phyloP scores from a whole-genome alignment of 306 rosid genomes.

The Casuarina equisetifolia region DNA sequence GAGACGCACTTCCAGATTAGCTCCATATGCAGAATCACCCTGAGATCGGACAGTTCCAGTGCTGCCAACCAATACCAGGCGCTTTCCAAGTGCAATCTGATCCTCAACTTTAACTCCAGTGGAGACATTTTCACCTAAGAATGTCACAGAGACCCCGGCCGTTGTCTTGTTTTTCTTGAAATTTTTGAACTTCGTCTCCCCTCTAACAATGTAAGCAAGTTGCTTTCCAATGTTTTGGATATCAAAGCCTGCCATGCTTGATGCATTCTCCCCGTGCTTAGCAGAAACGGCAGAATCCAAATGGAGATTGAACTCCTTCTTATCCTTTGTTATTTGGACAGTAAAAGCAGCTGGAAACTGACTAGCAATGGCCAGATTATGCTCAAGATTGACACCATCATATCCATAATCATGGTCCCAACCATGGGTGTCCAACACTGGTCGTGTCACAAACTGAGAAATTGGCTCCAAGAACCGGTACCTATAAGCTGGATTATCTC shows the following conservation, averaged over 20 bases:
- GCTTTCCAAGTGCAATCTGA: conserved; percentile 85
- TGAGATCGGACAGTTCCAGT: conserved; percentile 81
- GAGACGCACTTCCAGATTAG: conserved; percentile 85
- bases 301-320: conserved; percentile 91
- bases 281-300: conserved; percentile 91
- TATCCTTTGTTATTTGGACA: conserved; percentile 93
- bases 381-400: conserved; percentile 92
- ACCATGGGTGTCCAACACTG: conserved; percentile 88
- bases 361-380: conserved; percentile 61
- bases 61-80: conserved; percentile 76
- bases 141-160: conserved; percentile 82
- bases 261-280: conserved; percentile 83
- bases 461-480: conserved; percentile 97
- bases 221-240: conserved; percentile 69
- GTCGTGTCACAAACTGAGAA: conserved; percentile 90
- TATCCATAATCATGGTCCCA: conserved; percentile 99
- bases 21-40: conserved; percentile 83
- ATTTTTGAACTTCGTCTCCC: conserved; percentile 83
- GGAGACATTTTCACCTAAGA: conserved; percentile 82
- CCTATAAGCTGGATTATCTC: conserved; percentile 84
- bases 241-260: conserved; percentile 96
- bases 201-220: conserved; percentile 55
- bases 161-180: conserved; percentile 78
- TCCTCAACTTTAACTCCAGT: conserved; percentile 94
- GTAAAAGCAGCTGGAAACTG: conserved; percentile 71